A percentile compares a stretch with the other conserved stretches of the same genome.
phyloP scores from a whole-genome alignment of 140 eudicot species.

The Ambrosia hybrid region DNA sequence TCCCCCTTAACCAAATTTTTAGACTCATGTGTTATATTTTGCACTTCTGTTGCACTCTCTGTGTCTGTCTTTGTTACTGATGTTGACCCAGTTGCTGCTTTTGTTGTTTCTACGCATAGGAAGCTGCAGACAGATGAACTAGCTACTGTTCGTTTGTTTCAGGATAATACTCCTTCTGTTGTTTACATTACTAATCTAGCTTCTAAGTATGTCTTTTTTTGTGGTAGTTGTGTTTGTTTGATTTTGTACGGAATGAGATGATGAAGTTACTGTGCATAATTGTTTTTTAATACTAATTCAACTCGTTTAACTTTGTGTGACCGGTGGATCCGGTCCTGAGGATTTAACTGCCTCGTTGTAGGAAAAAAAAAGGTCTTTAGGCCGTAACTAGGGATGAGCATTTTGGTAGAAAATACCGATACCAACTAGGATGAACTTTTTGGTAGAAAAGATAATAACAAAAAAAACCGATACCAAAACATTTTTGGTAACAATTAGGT shows the following conservation, averaged over 20 bases:
- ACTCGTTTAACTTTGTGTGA: background rate
- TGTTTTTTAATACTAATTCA: background rate
- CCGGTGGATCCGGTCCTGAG: no score
- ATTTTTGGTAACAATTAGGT: no score
- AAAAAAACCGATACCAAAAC: no score
- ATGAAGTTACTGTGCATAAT: background rate
- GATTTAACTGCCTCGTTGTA: background rate
- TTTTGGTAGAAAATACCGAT: background rate
- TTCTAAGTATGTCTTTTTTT: no score
- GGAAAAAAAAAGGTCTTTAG: background rate
- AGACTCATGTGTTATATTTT: conserved; percentile 51
- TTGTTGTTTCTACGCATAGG: conserved; percentile 57
- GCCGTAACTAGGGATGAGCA: background rate
- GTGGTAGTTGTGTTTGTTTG: no score
- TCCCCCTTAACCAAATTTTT: conserved; percentile 29
- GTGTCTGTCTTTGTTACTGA: conserved; percentile 47
- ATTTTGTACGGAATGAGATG: no score
- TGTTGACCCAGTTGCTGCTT: conserved; percentile 74
- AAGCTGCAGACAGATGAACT: conserved; percentile 88
- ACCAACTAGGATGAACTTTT: no score
- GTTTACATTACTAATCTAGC: conserved; percentile 86
- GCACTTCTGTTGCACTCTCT: conserved; percentile 70
- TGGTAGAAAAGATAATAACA: no score
- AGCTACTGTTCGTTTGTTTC: conserved; percentile 76
- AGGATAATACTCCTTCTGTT: conserved; percentile 89